phyloP scores from a whole-genome alignment of 1,284 basidiomycete genomes.

The Uromyces viciae-fabae region DNA sequence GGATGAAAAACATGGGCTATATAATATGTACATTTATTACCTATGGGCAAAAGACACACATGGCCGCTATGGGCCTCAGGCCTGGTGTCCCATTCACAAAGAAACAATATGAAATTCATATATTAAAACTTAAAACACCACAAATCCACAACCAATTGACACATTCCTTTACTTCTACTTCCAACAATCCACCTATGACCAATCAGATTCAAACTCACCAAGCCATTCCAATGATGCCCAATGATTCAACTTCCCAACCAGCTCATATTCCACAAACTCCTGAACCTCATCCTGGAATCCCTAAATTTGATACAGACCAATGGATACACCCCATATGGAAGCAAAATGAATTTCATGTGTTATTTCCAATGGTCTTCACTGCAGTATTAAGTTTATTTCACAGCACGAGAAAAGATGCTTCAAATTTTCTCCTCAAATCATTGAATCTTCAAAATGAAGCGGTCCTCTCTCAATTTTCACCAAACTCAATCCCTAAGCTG shows the following conservation, averaged over 20 bases:
- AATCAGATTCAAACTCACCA: background rate
- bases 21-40: background rate
- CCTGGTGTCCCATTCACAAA: background rate
- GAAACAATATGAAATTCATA: background rate
- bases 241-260: background rate
- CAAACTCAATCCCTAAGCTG: background rate
- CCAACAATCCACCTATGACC: no score
- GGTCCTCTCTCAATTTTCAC: background rate
- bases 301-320: background rate
- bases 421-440: background rate
- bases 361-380: slow-evolving; percentile 18
- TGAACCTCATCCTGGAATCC: background rate
- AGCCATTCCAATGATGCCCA: background rate
- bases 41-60: background rate
- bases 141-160: background rate
- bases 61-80: background rate
- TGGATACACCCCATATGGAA: background rate
- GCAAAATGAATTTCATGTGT: slow-evolving; percentile 1
- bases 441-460: slow-evolving; percentile 4
- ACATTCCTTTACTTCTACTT: no score
- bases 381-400: background rate
- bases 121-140: background rate
- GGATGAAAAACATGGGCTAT: no score
- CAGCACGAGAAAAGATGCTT: slow-evolving; percentile 1
- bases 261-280: background rate